A percentile compares a stretch with the other conserved stretches of the same genome.
phyloP scores from a whole-genome alignment of 257 asterid genomes.

The Nicotiana attenuata region DNA sequence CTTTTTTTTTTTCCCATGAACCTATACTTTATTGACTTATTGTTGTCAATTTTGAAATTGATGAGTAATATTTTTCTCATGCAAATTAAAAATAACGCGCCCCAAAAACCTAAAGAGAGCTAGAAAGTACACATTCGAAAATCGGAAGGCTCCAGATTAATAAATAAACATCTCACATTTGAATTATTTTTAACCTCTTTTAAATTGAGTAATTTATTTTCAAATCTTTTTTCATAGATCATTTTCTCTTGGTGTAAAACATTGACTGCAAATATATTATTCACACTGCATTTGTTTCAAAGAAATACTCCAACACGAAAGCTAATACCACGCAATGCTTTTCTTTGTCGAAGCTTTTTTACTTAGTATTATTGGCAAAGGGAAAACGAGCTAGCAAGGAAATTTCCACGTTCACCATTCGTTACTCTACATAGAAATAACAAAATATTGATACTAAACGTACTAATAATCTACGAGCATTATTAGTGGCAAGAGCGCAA shows the following conservation, averaged over 20 bases:
- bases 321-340: background rate
- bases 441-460: background rate
- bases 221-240: too few species aligned
- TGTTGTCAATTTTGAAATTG: background rate
- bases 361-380: background rate
- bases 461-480: background rate
- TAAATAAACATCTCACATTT: background rate
- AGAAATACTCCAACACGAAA: background rate
- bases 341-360: background rate
- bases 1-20: background rate
- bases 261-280: background rate
- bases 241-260: background rate
- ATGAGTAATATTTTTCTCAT: background rate
- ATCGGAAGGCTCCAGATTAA: background rate
- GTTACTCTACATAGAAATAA: background rate
- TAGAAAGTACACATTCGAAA: background rate
- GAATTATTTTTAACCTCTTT: background rate
- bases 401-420: background rate
- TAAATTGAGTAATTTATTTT: background rate
- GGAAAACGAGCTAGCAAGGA: background rate
- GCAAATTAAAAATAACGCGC: too few species aligned
- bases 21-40: background rate
- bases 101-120: too few species aligned
- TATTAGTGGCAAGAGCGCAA: too few species aligned
- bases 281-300: background rate